These are phyloP conservation scores for Isabelozyma rhagii DNA, from an alignment of 805 yeast species.

Conservation along the genomic window DNA sequence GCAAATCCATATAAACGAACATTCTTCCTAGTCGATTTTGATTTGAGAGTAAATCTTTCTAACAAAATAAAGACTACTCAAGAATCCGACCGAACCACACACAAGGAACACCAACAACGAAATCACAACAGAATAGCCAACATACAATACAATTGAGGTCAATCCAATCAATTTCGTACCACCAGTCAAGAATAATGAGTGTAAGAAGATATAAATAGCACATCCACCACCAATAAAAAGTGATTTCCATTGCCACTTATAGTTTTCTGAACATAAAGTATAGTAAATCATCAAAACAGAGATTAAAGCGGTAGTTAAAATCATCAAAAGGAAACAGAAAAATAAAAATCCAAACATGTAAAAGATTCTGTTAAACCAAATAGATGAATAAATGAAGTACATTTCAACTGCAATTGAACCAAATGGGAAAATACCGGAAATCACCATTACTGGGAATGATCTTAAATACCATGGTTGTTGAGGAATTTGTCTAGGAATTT, in stretches of 20 bases:
- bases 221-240: constrained; percentile 86
- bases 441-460: constrained; percentile 60
- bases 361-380: constrained; percentile 91
- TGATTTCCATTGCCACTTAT: constrained; percentile 97
- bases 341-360: constrained; percentile 98
- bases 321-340: constrained; percentile 81
- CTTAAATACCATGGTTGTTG: constrained; percentile 81
- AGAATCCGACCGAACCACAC: constrained; percentile 86
- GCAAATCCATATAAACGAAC: background rate
- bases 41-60: constrained; percentile 79
- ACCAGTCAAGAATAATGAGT: constrained; percentile 71
- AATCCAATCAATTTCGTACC: constrained; percentile 65
- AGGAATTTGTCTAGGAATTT: constrained; percentile 95
- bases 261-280: constrained; percentile 84
- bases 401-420: constrained; percentile 93
- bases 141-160: constrained; percentile 71
- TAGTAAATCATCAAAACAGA: constrained; percentile 80
- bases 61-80: constrained; percentile 70
- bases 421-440: constrained; percentile 91
- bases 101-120: constrained; percentile 70
- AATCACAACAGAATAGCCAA: constrained; percentile 77
- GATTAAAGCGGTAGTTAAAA: constrained; percentile 75
- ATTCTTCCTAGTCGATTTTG: constrained; percentile 59
- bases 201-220: constrained; percentile 77
- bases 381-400: constrained; percentile 84